Percentiles rank a stretch among this genome's conserved stretches.
Evolutionary conservation across 768 basidiomycete genomes (phyloP).

Genomic region (Leccinum barrowsii): DNA sequence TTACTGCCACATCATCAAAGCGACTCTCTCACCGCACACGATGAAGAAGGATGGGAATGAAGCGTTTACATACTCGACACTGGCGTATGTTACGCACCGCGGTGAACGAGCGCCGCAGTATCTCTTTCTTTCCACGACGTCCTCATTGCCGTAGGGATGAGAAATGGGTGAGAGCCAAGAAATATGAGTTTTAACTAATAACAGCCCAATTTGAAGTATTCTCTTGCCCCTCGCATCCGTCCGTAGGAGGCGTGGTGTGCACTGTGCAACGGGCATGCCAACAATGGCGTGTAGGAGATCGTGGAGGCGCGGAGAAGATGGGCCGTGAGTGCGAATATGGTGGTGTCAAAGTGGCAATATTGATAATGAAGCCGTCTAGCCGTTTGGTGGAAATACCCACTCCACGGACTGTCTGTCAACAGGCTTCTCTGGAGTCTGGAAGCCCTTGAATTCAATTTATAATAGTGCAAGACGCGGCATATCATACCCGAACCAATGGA

Average conservation of each 20-base stretch:
- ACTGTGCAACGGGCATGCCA: neutral
- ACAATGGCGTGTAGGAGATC: conserved; percentile 2
- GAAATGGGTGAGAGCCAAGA: neutral
- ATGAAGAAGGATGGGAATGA: no score
- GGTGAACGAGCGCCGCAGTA: neutral
- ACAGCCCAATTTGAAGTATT: conserved; percentile 3
- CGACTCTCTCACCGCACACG: no score
- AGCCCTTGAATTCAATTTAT: neutral
- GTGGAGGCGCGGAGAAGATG: conserved; percentile 6
- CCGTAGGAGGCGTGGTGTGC: conserved; percentile 1
- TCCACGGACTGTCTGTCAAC: conserved; percentile 9
- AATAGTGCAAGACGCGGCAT: neutral
- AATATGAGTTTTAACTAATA: neutral
- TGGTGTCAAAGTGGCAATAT: neutral
- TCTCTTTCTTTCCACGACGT: neutral
- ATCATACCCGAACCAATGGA: neutral
- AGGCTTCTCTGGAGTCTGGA: neutral
- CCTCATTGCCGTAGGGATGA: neutral
- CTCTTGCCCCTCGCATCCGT: neutral
- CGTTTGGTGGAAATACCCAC: conserved; percentile 7
- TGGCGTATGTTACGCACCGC: neutral
- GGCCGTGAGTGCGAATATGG: neutral
- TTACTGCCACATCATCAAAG: no score
- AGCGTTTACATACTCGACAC: no score
- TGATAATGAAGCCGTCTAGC: neutral